These are phyloP conservation scores for Colletotrichum sp. DNA, from an alignment of 2,329 filamentous ascomycete species.

Conservation along the genomic window DNA sequence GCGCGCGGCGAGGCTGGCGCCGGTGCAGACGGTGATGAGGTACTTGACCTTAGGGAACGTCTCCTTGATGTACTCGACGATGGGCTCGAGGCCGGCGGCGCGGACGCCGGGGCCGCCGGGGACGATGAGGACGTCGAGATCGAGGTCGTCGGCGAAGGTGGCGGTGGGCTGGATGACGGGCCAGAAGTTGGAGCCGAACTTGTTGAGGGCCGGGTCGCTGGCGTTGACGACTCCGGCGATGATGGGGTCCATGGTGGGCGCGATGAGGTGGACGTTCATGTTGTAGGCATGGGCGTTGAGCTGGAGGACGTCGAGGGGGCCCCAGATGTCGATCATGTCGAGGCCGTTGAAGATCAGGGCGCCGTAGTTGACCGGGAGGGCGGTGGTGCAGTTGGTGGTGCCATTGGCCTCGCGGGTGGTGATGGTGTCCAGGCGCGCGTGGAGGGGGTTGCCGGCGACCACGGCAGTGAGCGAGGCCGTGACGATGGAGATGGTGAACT, in stretches of 20 bases:
- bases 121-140: constrained; percentile 68
- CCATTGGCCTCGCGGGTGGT: neutral
- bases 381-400: neutral
- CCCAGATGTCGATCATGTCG: constrained; percentile 25
- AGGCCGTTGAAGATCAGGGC: constrained; percentile 21
- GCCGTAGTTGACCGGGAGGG: constrained; percentile 18
- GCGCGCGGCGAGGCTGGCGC: constrained; percentile 60
- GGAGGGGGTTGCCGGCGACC: neutral
- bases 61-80: constrained; percentile 43
- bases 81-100: constrained; percentile 31
- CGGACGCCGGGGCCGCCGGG: constrained; percentile 64
- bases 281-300: constrained; percentile 15
- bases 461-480: neutral
- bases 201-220: constrained; percentile 29
- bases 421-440: neutral
- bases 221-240: constrained; percentile 30
- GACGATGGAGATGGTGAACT: neutral
- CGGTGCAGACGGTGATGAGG: constrained; percentile 71
- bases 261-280: constrained; percentile 45
- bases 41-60: constrained; percentile 54
- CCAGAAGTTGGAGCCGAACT: constrained; percentile 37
- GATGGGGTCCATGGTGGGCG: constrained; percentile 44
- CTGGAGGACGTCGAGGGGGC: constrained; percentile 24
- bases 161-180: constrained; percentile 43
- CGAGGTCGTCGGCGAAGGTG: constrained; percentile 57